Evolutionary conservation across 2,329 filamentous ascomycete genomes (phyloP).

Genomic region (Alternaria atra): DNA sequence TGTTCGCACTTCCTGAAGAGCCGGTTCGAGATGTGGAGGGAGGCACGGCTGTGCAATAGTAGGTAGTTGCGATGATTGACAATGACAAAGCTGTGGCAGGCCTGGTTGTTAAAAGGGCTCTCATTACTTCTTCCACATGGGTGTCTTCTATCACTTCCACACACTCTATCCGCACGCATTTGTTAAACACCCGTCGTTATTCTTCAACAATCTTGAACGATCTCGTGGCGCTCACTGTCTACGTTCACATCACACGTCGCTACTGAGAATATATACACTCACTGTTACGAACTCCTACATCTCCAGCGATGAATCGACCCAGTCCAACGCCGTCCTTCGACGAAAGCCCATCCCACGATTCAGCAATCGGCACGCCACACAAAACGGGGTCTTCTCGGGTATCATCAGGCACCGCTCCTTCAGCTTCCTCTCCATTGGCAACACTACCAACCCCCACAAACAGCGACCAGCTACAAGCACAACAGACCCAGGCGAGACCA

Average conservation of each 20-base stretch:
- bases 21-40: slow-evolving; percentile 53
- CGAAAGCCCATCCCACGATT: slow-evolving; percentile 1
- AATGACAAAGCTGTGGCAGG: slow-evolving; percentile 6
- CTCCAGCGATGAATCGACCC: neutral
- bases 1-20: slow-evolving; percentile 55
- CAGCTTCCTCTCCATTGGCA: neutral
- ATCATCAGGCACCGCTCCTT: neutral
- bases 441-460: neutral
- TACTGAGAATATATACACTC: neutral
- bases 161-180: neutral
- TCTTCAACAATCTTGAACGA: no score
- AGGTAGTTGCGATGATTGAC: slow-evolving; percentile 7
- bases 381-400: neutral
- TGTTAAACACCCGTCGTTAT: neutral
- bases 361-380: slow-evolving; percentile 7
- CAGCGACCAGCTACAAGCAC: neutral
- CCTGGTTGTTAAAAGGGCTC: neutral
- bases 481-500: neutral
- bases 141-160: neutral
- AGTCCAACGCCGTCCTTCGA: neutral
- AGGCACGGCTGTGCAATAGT: slow-evolving; percentile 29
- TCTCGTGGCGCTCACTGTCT: neutral
- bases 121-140: neutral
- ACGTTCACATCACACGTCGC: neutral
- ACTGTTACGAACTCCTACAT: neutral